Evolutionary conservation across 805 yeast species (phyloP), one percentile per base, ranked within the genome.

Genomic region (Isabelozyma pseudorhagii): DNA sequence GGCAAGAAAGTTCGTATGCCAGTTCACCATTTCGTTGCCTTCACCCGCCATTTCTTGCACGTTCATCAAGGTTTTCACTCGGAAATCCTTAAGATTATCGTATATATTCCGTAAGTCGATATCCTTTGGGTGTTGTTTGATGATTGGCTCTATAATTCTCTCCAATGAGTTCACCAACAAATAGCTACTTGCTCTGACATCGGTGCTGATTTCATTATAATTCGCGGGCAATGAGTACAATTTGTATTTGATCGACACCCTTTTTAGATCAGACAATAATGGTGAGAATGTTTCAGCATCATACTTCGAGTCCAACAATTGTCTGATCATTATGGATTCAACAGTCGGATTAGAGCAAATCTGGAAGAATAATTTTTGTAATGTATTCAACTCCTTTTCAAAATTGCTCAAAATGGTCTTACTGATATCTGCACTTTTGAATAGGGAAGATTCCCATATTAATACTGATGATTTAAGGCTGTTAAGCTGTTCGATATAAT

Each of bases 401-500:
- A 58, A 57, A 39, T 50, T 47, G 8, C 50, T 42, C 8, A 59
- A 40, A 25, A 66, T 59, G 40, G 52, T 44, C 15, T 55, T 27
- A n/a, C 60, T 47, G 13, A 60, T 50, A 2, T 36, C 44, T 34
- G 47, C 45, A 38, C 54, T 54, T 10, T 50, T 53, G 5, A 42
- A 43, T 1, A 59, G 46, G 5, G 75, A 62, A 2, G 70, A 59
- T 50, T 72, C 77, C 76, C 75, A 73, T 17, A 73, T 72, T 46
- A 72, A 54, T 31, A 67, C 60, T 9, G 67, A 54, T n/a, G 68
- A 58, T 43, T 58, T 56, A 38, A 64, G 36, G 10, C 54, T 52
- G 46, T 58, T 47, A 13, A 72, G 50, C 17, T 45, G 38, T 13
- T 49, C 45, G 5, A 73, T 62, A 39, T 56, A 64, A 50, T 62